Conservation (phyloP, 441 rosid species). For the Gossypium armourianum region DNA sequence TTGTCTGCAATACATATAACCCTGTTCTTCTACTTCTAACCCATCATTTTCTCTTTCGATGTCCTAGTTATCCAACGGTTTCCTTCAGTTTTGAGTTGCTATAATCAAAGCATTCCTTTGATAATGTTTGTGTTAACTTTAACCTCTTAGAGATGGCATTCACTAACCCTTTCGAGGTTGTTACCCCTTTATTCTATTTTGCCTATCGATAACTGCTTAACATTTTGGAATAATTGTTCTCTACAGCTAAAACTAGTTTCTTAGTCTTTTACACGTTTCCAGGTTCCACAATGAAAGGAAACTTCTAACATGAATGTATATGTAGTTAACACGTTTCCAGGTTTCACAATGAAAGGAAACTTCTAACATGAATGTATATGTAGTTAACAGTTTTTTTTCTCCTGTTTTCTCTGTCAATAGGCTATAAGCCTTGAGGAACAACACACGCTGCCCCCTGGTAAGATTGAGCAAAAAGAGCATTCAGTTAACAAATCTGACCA, state of each 20-base stretch:
- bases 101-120: neutral
- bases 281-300: neutral
- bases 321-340: neutral
- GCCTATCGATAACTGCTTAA: neutral
- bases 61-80: neutral
- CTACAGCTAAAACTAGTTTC: neutral
- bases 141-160: neutral
- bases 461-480: conserved; percentile 19
- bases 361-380: neutral
- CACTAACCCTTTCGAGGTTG: neutral
- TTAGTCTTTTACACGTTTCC: neutral
- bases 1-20: neutral
- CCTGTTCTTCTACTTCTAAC: too few relatives aligned
- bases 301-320: neutral
- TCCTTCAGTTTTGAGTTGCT: neutral
- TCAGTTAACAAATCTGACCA: conserved; percentile 21
- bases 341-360: neutral
- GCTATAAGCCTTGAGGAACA: conserved; percentile 16
- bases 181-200: neutral
- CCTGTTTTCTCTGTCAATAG: conserved; percentile 9
- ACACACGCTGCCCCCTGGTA: conserved; percentile 19
- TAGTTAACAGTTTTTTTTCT: neutral
- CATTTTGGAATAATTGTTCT: neutral
- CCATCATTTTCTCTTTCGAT: too few relatives aligned
- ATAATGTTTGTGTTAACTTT: neutral